Base-by-base conservation (phyloP, 1,139 yeast genomes). In the Suhomyces kunorum region DNA sequence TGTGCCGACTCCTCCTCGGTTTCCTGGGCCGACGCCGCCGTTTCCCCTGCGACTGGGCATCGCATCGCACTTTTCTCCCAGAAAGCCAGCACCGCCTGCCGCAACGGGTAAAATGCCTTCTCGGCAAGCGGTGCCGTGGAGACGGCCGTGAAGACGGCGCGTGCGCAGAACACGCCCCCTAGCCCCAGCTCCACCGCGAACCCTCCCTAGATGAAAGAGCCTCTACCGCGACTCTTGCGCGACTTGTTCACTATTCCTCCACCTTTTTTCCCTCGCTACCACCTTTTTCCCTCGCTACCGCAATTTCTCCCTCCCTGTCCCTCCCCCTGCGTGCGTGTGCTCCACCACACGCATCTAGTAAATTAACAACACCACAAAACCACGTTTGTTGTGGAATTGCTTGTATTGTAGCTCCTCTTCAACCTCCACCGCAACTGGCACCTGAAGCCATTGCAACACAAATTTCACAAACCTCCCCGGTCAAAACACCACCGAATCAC, bases 351-450 rank as follows among this genome's bases (percentile, higher is more conserved):
- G 36, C 25, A 31, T 36, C 37, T 34, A 37, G 44, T 38, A 40
- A 40, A 40, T 40, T 40, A 33, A 40, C 44, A 40, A 40, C 44
- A 41, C 43, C 43, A 40, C 43, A 40, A 40, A 40, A 28, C 28
- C 42, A 36, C 37, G 20, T 39, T 40, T 40, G 43, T 40, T 40
- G 32, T 30, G 43, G 36, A 20, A 39, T 39, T 39, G 19, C 42
- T 40, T 33, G 36, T 40, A 40, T 40, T 32, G 43, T 39, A 36
- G 39, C 33, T 29, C 27, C 32, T 31, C 34, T 27, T 28, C n/a
- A 33, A 18, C 35, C 15, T 35, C 23, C 33, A 28, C 42, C 42
- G 38, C 42, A 39, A 39, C 32, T 31, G 38, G 40, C 25, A 31
- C 28, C 17, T 16, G 25, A 24, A 28, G 16, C 18, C 43, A 34